Percentiles rank a stretch among this genome's conserved stretches.
phyloP scores from a whole-genome alignment of 768 basidiomycete genomes.

The Tulasnella sp. region DNA sequence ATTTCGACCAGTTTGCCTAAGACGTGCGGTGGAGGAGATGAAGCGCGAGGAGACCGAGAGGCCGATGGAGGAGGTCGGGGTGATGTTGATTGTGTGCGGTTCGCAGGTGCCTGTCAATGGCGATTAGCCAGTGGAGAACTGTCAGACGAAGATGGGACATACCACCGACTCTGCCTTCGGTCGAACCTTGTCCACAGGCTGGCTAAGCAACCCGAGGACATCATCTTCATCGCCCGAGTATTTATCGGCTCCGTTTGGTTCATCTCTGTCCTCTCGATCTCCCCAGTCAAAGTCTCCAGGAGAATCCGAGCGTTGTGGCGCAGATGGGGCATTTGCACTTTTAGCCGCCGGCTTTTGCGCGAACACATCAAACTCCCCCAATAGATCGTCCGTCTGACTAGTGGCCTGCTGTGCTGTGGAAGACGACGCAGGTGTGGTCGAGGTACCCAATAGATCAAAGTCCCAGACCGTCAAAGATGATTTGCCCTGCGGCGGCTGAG shows the following conservation, averaged over 20 bases:
- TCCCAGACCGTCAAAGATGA: conserved; percentile 40
- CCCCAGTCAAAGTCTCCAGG: conserved; percentile 60
- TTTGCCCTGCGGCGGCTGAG: background rate
- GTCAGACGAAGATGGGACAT: conserved; percentile 38
- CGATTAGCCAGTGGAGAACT: conserved; percentile 30
- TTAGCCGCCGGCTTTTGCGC: background rate
- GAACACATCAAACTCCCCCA: conserved; percentile 33
- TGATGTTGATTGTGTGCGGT: conserved; percentile 38
- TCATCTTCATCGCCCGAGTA: conserved; percentile 60
- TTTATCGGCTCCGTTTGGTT: conserved; percentile 4
- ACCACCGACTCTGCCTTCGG: background rate
- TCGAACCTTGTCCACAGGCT: conserved; percentile 54
- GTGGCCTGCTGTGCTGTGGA: background rate
- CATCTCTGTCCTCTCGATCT: conserved; percentile 46
- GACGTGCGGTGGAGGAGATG: conserved; percentile 84
- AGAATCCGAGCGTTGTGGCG: conserved; percentile 40
- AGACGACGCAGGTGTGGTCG: background rate
- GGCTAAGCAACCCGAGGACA: conserved; percentile 67
- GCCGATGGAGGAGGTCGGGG: conserved; percentile 31
- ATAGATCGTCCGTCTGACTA: conserved; percentile 8
- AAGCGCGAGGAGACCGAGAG: conserved; percentile 38
- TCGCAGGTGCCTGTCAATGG: conserved; percentile 39
- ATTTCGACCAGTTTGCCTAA: conserved; percentile 92
- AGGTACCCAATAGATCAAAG: conserved; percentile 41
- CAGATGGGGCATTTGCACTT: conserved; percentile 40